Percentiles rank a stretch among this genome's conserved stretches.
Conservation (phyloP, 306 rosid genomes). For the Vachellia pachyceras region DNA sequence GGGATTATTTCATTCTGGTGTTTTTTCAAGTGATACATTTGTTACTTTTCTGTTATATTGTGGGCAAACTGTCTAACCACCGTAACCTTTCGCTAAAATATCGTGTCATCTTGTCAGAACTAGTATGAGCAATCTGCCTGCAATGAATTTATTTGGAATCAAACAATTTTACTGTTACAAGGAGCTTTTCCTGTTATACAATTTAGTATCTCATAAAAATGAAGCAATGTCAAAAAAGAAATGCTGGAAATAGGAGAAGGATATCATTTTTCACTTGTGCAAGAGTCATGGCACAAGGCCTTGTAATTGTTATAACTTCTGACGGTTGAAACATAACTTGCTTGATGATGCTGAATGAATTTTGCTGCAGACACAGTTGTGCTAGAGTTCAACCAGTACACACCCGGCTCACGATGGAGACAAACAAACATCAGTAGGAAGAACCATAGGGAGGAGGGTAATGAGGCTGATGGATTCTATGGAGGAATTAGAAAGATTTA, state of each 20-base stretch:
- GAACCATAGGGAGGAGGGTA: conserved; percentile 85
- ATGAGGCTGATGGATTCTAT: conserved; percentile 85
- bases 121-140: neutral
- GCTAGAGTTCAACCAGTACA: conserved; percentile 92
- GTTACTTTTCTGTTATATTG: neutral
- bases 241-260: neutral
- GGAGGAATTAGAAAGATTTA: conserved; percentile 88
- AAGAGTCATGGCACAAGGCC: neutral
- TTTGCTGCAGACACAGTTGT: conserved; percentile 70
- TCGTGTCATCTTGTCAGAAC: neutral
- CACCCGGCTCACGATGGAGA: conserved; percentile 83
- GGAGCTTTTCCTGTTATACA: neutral
- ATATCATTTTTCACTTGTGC: neutral
- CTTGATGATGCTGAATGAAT: conserved; percentile 34
- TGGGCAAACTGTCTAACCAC: conserved; percentile 2
- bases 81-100: neutral
- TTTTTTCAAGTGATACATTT: neutral
- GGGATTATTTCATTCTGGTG: neutral
- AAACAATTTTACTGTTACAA: neutral
- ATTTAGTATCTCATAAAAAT: neutral
- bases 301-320: conserved; percentile 6
- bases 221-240: neutral
- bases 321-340: conserved; percentile 24
- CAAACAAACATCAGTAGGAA: conserved; percentile 59
- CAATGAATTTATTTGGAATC: neutral